These are phyloP conservation scores for Lagenaria siceraria DNA, from an alignment of 306 rosid genomes.

Conservation along the genomic window DNA sequence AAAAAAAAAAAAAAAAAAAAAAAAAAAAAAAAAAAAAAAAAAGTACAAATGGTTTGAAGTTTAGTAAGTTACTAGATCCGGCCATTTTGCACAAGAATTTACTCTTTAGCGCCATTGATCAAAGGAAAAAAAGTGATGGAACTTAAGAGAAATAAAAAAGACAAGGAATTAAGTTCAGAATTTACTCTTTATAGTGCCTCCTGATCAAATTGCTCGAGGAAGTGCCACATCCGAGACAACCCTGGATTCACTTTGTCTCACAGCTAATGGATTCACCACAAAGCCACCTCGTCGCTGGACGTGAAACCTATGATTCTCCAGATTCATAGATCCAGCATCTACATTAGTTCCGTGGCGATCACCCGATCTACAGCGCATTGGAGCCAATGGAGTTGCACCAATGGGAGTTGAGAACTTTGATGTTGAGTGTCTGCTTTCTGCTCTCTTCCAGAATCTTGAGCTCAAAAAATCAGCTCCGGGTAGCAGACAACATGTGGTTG, in stretches of 20 bases:
- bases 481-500: constrained; percentile 53
- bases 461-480: constrained; percentile 76
- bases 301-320: constrained; percentile 32
- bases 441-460: constrained; percentile 75
- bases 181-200: not conserved
- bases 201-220: not conserved
- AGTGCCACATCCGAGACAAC: not conserved
- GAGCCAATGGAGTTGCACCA: constrained; percentile 28
- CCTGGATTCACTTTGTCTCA: constrained; percentile 35
- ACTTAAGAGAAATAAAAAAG: not conserved
- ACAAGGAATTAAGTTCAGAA: not conserved
- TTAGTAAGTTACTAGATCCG: not conserved
- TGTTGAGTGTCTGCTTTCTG: constrained; percentile 42
- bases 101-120: too few relatives aligned
- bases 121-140: not conserved
- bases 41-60: not conserved
- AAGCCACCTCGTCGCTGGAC: constrained; percentile 55
- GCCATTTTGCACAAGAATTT: too few relatives aligned
- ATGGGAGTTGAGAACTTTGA: constrained; percentile 32
- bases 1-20: not conserved
- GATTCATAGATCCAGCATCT: not conserved
- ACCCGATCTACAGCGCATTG: constrained; percentile 21
- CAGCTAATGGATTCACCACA: constrained; percentile 79
- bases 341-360: constrained; percentile 27
- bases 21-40: too few relatives aligned